phyloP scores from a whole-genome alignment of 331 rosid genomes.

The Stylosanthes scabra region DNA sequence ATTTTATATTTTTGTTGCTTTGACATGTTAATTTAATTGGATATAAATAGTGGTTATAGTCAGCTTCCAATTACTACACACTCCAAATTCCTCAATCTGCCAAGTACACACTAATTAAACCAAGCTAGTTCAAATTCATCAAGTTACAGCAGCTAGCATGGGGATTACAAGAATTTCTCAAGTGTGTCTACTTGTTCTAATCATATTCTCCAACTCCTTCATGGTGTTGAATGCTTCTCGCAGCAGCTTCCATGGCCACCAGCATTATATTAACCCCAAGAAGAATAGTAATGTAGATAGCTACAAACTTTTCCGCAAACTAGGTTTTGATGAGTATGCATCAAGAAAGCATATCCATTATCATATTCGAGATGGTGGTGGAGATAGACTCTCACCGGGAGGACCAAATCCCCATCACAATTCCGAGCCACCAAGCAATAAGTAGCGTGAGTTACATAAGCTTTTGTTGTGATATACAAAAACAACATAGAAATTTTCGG shows the following conservation, averaged over 20 bases:
- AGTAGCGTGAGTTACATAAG: not conserved
- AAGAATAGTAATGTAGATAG: constrained; percentile 9
- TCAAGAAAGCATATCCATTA: constrained; percentile 12
- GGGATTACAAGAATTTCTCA: not conserved
- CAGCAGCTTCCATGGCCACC: constrained; percentile 21
- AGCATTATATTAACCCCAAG: too few relatives aligned
- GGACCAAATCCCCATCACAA: constrained; percentile 48
- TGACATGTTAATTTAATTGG: too few relatives aligned
- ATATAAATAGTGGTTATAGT: not conserved
- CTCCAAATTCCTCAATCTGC: not conserved
- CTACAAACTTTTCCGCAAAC: not conserved
- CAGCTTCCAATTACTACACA: constrained; percentile 17
- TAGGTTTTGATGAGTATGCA: not conserved
- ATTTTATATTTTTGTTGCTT: too few relatives aligned
- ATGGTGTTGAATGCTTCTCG: constrained; percentile 25
- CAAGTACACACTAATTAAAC: not conserved
- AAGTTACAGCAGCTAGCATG: constrained; percentile 16
- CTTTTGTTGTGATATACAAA: not conserved
- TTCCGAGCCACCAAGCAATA: not conserved
- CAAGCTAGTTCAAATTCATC: not conserved
- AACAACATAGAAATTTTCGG: not conserved
- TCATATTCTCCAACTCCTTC: constrained; percentile 19
- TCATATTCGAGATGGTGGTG: not conserved
- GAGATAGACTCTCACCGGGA: constrained; percentile 42
- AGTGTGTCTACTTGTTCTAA: constrained; percentile 13